Base-by-base conservation (phyloP, 2,329 filamentous ascomycete genomes). In the Furcasterigmium furcatum region DNA sequence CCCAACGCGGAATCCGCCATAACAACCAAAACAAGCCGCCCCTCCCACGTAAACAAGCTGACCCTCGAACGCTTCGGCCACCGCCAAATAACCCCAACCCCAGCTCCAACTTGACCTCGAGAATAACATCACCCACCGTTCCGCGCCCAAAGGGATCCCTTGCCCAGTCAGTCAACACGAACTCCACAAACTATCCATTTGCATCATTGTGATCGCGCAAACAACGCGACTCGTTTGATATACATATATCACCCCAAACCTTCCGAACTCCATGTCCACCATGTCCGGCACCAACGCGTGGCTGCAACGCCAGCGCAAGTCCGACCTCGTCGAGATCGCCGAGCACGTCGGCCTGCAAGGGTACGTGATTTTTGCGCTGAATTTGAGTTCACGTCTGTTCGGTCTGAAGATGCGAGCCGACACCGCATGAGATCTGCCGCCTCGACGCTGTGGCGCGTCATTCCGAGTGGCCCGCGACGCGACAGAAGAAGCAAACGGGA, bases 241-340 rank as follows among this genome's bases (percentile, higher is more conserved):
- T 35, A 39, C 13, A 19, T 50, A 29, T 12, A 32, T 29, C 16
- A 42, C n/a, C 30, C 40, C 27, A 30, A 43, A 36, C 39, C 10
- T 42, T 38, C 14, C 39, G 40, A 38, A 39, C 51, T 48, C 52
- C 47, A 61, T 58, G 53, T 55, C 55, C 38, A 60, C 57, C 47
- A 88, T 88, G 84, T 82, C 82, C 51, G 70, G 70, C 57, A 71
- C 69, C 55, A 82, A 85, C 61, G 80, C 82, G 56, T 95, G 87
- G 82, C 77, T 96, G 63, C 80, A 84, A 66, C 78, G 79, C 65
- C 87, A 94, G 77, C 85, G 87, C 73, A 95, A 95, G 77, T 77
- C 76, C 57, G 88, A 92, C 53, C 79, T 96, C 46, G 66, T 82
- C 56, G 85, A 88, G 52, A 75, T 95, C 51, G 88, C 89, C 48